Evolutionary conservation across 495 filamentous ascomycete genomes (phyloP).

Genomic region (Parmelia sp.): DNA sequence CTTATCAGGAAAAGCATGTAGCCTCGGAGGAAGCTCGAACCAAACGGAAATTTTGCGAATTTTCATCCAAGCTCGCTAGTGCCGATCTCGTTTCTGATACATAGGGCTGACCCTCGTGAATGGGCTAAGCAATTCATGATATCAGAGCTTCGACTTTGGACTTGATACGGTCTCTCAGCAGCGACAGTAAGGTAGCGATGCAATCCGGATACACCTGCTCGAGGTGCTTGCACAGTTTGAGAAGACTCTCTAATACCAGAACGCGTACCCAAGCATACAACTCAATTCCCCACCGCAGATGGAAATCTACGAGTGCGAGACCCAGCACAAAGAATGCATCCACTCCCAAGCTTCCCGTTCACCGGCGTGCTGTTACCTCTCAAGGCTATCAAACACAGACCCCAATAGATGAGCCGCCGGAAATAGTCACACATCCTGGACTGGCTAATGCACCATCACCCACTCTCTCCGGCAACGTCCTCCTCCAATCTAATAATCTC

Average conservation of each 20-base stretch:
- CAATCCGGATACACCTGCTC: slow-evolving; percentile 25
- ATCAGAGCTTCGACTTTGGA: too few relatives aligned
- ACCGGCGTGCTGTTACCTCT: slow-evolving; percentile 16
- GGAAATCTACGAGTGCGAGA: neutral
- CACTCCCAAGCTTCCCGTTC: slow-evolving; percentile 2
- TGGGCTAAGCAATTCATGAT: too few relatives aligned
- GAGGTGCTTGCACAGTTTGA: slow-evolving; percentile 22
- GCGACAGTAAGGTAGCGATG: neutral
- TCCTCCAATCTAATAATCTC: slow-evolving; percentile 74
- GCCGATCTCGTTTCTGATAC: neutral
- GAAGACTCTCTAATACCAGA: neutral
- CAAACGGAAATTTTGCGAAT: neutral
- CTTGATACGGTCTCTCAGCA: neutral
- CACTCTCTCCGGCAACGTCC: slow-evolving; percentile 28
- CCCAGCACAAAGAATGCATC: slow-evolving; percentile 2
- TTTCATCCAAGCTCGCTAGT: neutral
- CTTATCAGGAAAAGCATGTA: neutral
- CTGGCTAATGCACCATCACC: neutral
- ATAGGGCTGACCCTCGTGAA: slow-evolving; percentile 6
- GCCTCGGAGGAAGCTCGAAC: neutral
- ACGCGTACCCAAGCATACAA: neutral
- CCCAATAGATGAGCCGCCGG: slow-evolving; percentile 11
- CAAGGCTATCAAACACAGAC: slow-evolving; percentile 4
- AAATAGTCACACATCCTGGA: slow-evolving; percentile 4
- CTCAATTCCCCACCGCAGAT: slow-evolving; percentile 6